Conservation (phyloP, 2,329 filamentous ascomycete species). For the Colletotrichum spinosum region DNA sequence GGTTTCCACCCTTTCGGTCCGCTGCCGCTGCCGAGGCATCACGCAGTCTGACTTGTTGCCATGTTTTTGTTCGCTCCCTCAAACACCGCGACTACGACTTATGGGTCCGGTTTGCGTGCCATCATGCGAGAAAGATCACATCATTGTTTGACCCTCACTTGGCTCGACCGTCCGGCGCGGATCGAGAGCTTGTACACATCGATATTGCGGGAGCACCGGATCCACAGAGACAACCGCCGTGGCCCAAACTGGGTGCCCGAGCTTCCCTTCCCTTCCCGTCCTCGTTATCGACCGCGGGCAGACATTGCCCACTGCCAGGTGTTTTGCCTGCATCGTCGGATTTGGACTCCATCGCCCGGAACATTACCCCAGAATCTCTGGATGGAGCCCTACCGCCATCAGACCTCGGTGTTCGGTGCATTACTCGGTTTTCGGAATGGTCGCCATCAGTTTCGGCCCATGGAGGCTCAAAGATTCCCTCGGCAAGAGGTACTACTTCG, state of each 20-base stretch:
- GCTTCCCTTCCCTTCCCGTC: background rate
- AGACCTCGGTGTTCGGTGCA: too few species aligned
- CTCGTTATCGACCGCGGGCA: too few species aligned
- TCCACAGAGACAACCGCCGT: background rate
- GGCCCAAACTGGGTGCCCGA: constrained; percentile 3
- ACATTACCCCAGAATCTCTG: too few species aligned
- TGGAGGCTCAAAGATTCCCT: too few species aligned
- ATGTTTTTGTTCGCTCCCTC: background rate
- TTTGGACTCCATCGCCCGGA: background rate
- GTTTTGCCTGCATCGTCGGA: background rate
- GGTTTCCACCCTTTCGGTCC: too few species aligned
- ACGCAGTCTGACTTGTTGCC: too few species aligned
- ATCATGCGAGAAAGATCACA: background rate
- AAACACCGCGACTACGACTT: background rate
- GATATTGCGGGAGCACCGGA: constrained; percentile 11
- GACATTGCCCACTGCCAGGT: background rate
- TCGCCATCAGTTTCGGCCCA: too few species aligned
- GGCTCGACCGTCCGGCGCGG: constrained; percentile 8
- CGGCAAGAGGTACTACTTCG: too few species aligned
- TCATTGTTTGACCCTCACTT: constrained; percentile 5
- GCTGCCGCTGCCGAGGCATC: too few species aligned
- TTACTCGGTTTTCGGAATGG: too few species aligned
- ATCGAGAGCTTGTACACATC: constrained; percentile 6
- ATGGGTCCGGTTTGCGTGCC: background rate
- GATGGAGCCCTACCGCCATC: too few species aligned